Evolutionary conservation across 495 filamentous ascomycete species (phyloP), one percentile per base, ranked within the genome.

Genomic region (Cetradonia linearis): DNA sequence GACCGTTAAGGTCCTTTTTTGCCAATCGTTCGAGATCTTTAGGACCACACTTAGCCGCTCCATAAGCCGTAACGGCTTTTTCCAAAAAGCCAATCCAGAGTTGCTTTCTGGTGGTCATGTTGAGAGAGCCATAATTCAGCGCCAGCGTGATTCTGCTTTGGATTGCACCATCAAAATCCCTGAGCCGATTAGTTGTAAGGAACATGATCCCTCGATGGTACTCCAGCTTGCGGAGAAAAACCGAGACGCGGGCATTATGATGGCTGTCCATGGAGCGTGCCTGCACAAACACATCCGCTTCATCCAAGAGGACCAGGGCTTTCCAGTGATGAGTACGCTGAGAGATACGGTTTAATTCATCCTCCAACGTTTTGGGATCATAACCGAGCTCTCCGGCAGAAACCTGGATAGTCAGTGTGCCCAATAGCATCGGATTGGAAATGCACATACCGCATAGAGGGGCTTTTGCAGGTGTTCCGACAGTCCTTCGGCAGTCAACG

Each of bases 191-290:
- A 2, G 79, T 81, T 0, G 81, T 83, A 1, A 84, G 68, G 64
- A 83, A 80, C 1, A 83, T 70, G 31, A 83, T 80, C 13, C 81
- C 81, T 1, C 70, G 58, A 64, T 81, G 83, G 65, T 79, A 83
- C 56, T 83, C 81, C 0, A 83, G 70, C 0, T 69, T 64, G 11
- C 81, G 70, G 0, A 83, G 71, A 63, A 83, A 83, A 38, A 80
- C 62, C 4, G 75, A 75, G 7, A 78, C 76, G 30, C 77, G 66
- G 25, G 68, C 70, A 62, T 78, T 77, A 0, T 73, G 68, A 48
- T 69, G 52, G 3, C 75, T 68, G 55, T 73, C 69, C 3, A 65
- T 55, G 31, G 58, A 64, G 10, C 73, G 70, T 3, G 63, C 56
- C 59, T 76, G 69, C 65, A 77, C 72, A 44, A 76, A 78, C 4